phyloP scores from a whole-genome alignment of 1,284 basidiomycete genomes.

The Sporisorium reilianum region DNA sequence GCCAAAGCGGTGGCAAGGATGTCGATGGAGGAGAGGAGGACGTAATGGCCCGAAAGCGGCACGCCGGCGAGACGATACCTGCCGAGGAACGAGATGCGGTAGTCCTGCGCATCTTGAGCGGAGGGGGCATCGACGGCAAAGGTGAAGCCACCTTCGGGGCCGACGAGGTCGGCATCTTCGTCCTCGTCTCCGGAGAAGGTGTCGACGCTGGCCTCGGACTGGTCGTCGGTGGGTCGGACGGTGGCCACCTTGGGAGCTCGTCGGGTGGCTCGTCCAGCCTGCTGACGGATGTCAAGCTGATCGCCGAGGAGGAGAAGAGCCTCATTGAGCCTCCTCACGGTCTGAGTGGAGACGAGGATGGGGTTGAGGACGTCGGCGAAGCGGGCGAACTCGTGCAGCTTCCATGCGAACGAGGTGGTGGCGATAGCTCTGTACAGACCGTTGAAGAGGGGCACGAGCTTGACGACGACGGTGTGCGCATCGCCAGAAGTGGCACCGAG shows the following conservation, averaged over 20 bases:
- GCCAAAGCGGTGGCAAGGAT: constrained; percentile 84
- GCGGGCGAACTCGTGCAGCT: constrained; percentile 76
- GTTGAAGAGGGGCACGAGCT: constrained; percentile 81
- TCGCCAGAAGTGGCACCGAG: constrained; percentile 71
- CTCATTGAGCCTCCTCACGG: constrained; percentile 71
- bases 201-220: constrained; percentile 63
- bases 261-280: constrained; percentile 53
- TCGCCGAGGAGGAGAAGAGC: constrained; percentile 71
- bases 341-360: constrained; percentile 76
- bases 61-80: constrained; percentile 81
- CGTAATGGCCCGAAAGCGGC: constrained; percentile 86
- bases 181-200: constrained; percentile 70
- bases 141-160: constrained; percentile 54
- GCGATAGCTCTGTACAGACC: constrained; percentile 87
- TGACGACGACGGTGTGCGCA: constrained; percentile 78
- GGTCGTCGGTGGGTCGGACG: constrained; percentile 50
- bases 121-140: constrained; percentile 25
- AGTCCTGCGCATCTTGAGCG: constrained; percentile 45
- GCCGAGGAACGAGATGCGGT: constrained; percentile 75
- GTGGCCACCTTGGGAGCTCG: constrained; percentile 54
- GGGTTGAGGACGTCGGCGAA: constrained; percentile 75
- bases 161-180: constrained; percentile 44
- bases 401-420: constrained; percentile 82
- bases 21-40: constrained; percentile 85
- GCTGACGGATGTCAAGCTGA: constrained; percentile 71